A percentile compares a stretch with the other conserved stretches of the same genome.
Evolutionary conservation across 202 grass and related monocot species (phyloP).

Genomic region (Elaeis oleifera): DNA sequence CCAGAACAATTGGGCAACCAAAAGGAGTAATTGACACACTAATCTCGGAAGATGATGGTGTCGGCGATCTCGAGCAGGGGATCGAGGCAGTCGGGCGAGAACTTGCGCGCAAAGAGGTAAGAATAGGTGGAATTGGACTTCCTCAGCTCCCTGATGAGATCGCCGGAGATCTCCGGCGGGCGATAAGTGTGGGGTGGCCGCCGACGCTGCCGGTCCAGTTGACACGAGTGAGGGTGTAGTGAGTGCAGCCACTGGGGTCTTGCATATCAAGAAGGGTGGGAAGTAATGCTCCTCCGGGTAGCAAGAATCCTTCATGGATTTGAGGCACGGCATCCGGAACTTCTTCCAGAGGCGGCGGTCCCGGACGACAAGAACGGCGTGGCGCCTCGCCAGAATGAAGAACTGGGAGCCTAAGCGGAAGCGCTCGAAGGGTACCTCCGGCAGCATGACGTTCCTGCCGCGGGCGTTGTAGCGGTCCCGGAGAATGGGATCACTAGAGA

Average conservation of each 20-base stretch:
- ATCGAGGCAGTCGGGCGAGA: slow-evolving; percentile 50
- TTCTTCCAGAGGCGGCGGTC: slow-evolving; percentile 65
- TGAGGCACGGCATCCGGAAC: slow-evolving; percentile 53
- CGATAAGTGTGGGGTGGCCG: slow-evolving; percentile 56
- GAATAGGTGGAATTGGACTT: slow-evolving; percentile 28
- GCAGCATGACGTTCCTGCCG: slow-evolving; percentile 57
- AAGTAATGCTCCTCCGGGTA: slow-evolving; percentile 97
- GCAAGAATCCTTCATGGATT: slow-evolving; percentile 33
- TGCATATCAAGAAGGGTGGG: slow-evolving; percentile 71
- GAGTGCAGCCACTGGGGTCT: slow-evolving; percentile 42
- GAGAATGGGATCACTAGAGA: slow-evolving; percentile 50
- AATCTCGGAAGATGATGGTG: slow-evolving; percentile 56
- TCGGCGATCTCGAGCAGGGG: slow-evolving; percentile 61
- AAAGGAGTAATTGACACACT: not conserved
- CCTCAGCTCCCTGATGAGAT: slow-evolving; percentile 43
- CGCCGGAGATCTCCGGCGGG: slow-evolving; percentile 31
- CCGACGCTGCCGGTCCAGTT: slow-evolving; percentile 73
- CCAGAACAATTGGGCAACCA: not conserved
- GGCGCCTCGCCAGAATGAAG: slow-evolving; percentile 56
- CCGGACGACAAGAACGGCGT: slow-evolving; percentile 50
- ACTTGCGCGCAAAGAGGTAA: slow-evolving; percentile 81
- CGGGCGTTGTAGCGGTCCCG: slow-evolving; percentile 45
- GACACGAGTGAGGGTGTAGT: slow-evolving; percentile 68
- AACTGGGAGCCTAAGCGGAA: slow-evolving; percentile 80
- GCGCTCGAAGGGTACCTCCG: slow-evolving; percentile 51